These are phyloP conservation scores for Cocos nucifera DNA, from an alignment of 176 grass and related monocot species.

Conservation along the genomic window DNA sequence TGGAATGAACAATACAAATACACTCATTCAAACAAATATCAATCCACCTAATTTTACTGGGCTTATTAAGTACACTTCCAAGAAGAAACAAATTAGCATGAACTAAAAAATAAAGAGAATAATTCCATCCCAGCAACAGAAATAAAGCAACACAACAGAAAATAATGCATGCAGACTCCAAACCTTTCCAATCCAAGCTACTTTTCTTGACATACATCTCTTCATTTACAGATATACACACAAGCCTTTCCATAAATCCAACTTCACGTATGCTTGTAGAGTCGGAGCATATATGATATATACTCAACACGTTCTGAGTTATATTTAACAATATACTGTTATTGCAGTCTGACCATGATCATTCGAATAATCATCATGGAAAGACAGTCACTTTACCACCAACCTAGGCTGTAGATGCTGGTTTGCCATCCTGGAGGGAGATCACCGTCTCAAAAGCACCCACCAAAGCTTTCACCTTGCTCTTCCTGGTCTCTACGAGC, in stretches of 20 bases:
- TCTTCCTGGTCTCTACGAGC: constrained; percentile 84
- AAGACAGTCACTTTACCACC: background rate
- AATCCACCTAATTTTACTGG: too few species aligned
- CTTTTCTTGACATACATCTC: background rate
- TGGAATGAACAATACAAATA: too few species aligned
- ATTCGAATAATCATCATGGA: background rate
- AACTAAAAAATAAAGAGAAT: too few species aligned
- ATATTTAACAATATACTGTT: constrained; percentile 12
- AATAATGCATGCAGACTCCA: too few species aligned
- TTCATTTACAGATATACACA: constrained; percentile 4
- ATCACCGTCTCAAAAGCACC: constrained; percentile 97
- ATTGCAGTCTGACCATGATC: constrained; percentile 13
- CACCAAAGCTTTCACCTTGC: constrained; percentile 92
- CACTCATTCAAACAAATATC: too few species aligned
- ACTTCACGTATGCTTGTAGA: background rate
- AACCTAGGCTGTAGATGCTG: constrained; percentile 36
- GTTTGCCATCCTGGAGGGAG: constrained; percentile 76
- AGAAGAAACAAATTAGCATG: too few species aligned
- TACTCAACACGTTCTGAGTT: background rate
- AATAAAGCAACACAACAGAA: too few species aligned
- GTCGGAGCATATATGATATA: background rate
- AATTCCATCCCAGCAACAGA: too few species aligned
- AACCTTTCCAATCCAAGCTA: too few species aligned
- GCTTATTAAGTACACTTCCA: too few species aligned
- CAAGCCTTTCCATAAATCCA: background rate